phyloP scores from a whole-genome alignment of 2,329 filamentous ascomycete genomes.

The Alternaria arbusti region DNA sequence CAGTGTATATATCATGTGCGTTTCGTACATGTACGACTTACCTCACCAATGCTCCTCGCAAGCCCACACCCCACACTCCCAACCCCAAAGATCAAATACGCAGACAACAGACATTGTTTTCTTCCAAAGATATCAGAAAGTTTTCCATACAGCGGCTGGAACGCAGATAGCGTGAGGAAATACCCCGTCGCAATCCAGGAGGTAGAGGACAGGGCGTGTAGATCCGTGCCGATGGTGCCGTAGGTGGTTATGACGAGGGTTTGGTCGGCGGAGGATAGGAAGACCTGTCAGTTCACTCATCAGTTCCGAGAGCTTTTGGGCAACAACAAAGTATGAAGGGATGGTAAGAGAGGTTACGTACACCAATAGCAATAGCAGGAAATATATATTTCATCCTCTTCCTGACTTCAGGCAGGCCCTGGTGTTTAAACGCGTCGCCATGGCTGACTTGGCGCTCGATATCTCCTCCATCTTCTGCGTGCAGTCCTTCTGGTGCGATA shows the following conservation, averaged over 20 bases:
- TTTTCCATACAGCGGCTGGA: constrained; percentile 77
- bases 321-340: too few species aligned
- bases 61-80: constrained; percentile 70
- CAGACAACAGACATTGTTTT: constrained; percentile 69
- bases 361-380: constrained; percentile 67
- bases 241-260: constrained; percentile 81
- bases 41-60: constrained; percentile 63
- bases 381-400: constrained; percentile 64
- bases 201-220: constrained; percentile 75
- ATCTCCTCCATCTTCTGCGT: constrained; percentile 32
- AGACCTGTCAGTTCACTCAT: constrained; percentile 59
- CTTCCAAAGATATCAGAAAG: constrained; percentile 74
- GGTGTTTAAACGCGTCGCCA: constrained; percentile 45
- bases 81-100: constrained; percentile 68
- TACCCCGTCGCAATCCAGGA: constrained; percentile 76
- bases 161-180: constrained; percentile 75
- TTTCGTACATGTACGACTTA: background rate
- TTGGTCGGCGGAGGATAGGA: constrained; percentile 75
- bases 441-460: constrained; percentile 46
- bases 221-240: constrained; percentile 76
- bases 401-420: constrained; percentile 57
- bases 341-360: constrained; percentile 53
- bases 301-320: background rate
- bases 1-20: background rate
- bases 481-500: constrained; percentile 30